Evolutionary conservation across 345 rosid genomes (phyloP).

Genomic region (Jatropha curcas): DNA sequence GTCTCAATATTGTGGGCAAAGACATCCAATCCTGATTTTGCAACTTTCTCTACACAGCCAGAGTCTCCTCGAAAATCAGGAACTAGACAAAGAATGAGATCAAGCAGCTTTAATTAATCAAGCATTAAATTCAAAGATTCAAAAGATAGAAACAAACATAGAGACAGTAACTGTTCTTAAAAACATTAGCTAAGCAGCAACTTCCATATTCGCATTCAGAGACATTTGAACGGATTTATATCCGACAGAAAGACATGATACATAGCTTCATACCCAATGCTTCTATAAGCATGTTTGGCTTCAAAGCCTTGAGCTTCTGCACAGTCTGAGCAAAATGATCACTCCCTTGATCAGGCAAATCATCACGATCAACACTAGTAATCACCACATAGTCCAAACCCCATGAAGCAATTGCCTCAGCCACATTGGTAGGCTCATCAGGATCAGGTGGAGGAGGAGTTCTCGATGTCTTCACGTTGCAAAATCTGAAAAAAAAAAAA

Average conservation of each 20-base stretch:
- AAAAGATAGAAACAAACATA: background rate
- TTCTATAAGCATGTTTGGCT: slow-evolving; percentile 87
- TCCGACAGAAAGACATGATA: background rate
- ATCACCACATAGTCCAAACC: slow-evolving; percentile 91
- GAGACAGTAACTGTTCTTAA: background rate
- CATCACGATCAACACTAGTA: slow-evolving; percentile 93
- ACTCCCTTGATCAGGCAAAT: slow-evolving; percentile 86
- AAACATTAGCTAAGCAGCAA: background rate
- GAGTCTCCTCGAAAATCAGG: slow-evolving; percentile 94
- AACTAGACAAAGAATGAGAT: slow-evolving; percentile 44
- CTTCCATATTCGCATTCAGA: background rate
- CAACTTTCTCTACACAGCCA: slow-evolving; percentile 79
- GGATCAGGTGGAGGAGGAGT: slow-evolving; percentile 96
- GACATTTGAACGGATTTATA: background rate
- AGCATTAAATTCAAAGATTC: background rate
- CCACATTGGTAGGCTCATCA: slow-evolving; percentile 83
- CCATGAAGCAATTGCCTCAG: slow-evolving; percentile 95
- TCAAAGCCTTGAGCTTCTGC: slow-evolving; percentile 70
- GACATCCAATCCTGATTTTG: slow-evolving; percentile 85
- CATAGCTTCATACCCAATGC: slow-evolving; percentile 84
- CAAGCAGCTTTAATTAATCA: background rate
- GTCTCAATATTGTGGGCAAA: slow-evolving; percentile 98
- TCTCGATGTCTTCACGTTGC: slow-evolving; percentile 94
- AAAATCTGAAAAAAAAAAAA: slow-evolving; percentile 47
- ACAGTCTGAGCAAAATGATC: slow-evolving; percentile 71